Conservation (phyloP, 2,329 filamentous ascomycete genomes). For the Fusarium sp. region DNA sequence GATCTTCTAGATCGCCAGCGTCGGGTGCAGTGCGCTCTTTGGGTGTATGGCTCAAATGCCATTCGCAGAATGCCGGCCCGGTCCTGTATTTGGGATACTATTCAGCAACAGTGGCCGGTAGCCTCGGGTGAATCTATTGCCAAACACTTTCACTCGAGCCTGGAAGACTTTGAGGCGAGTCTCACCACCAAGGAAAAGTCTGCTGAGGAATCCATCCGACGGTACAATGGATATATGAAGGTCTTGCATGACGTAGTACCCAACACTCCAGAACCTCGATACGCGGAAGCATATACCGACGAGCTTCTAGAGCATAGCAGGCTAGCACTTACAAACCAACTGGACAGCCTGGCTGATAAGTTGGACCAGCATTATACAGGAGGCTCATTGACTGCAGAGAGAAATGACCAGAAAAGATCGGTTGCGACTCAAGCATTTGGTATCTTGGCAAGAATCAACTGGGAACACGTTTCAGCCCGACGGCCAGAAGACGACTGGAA, state of each 20-base stretch:
- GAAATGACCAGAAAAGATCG: background rate
- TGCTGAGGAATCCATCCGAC: background rate
- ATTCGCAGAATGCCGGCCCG: background rate
- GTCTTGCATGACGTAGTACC: background rate
- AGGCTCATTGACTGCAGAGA: background rate
- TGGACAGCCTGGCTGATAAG: background rate
- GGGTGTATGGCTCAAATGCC: background rate
- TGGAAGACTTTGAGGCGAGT: background rate
- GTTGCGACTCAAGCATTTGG: background rate
- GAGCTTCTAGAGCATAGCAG: too few relatives aligned
- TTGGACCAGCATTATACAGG: background rate
- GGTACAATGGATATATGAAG: background rate
- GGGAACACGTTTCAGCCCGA: background rate
- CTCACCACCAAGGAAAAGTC: background rate
- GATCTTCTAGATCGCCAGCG: background rate
- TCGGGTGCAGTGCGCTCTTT: background rate
- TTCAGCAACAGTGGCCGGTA: background rate
- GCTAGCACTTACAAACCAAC: too few relatives aligned
- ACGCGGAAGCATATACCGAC: too few relatives aligned
- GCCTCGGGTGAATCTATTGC: background rate
- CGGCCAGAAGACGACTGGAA: background rate
- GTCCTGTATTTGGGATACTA: background rate
- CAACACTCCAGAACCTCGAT: too few relatives aligned
- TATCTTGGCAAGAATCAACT: background rate
- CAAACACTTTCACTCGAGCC: background rate